Evolutionary conservation across 306 rosid genomes (phyloP).

Genomic region (Trifolium subterraneum): DNA sequence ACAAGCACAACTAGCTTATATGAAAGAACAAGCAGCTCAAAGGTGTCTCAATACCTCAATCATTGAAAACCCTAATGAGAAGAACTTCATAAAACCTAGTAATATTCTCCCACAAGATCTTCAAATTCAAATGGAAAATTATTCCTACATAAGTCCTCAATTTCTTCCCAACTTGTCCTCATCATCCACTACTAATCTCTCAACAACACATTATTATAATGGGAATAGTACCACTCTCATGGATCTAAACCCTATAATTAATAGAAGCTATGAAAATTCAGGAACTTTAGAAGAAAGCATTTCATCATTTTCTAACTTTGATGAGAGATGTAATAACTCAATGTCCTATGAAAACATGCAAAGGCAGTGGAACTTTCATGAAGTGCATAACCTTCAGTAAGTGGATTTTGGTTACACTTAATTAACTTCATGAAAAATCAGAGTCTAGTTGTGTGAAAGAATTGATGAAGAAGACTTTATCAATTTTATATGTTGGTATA

Average conservation of each 20-base stretch:
- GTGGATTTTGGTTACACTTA: constrained; percentile 37
- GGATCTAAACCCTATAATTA: constrained; percentile 51
- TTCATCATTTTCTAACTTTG: constrained; percentile 73
- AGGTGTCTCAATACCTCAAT: constrained; percentile 55
- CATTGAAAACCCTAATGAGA: constrained; percentile 67
- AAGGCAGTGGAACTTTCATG: constrained; percentile 62
- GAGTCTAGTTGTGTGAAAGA: neutral
- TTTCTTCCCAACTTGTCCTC: constrained; percentile 46
- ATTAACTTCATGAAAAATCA: constrained; percentile 44
- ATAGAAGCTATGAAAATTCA: constrained; percentile 59
- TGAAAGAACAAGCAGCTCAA: constrained; percentile 76
- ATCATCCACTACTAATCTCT: constrained; percentile 35
- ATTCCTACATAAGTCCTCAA: constrained; percentile 49
- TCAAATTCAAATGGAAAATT: constrained; percentile 54
- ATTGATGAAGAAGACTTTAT: constrained; percentile 48
- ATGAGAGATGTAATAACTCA: constrained; percentile 60
- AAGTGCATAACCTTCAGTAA: constrained; percentile 62
- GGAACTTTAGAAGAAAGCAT: constrained; percentile 58
- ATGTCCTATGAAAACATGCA: constrained; percentile 61
- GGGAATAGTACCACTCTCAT: constrained; percentile 43
- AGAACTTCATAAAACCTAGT: constrained; percentile 50
- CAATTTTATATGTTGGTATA: constrained; percentile 47
- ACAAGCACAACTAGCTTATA: constrained; percentile 82
- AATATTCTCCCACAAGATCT: constrained; percentile 50
- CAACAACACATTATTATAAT: constrained; percentile 44